Conservation (phyloP, 768 basidiomycete species). For the Pleurotus eryngii region DNA sequence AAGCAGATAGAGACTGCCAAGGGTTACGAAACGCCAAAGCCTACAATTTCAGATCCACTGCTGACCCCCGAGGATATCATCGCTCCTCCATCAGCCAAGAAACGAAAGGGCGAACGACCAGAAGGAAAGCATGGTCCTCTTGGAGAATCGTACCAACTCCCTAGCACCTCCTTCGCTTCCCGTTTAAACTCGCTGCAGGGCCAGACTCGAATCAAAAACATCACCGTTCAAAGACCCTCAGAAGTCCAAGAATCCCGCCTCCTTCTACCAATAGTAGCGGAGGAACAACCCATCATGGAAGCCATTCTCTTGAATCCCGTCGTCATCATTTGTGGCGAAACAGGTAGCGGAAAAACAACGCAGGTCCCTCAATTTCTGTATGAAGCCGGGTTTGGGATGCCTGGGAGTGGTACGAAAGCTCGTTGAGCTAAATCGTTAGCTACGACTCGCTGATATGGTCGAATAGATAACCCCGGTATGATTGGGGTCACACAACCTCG, state of each 20-base stretch:
- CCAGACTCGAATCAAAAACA: constrained; percentile 32
- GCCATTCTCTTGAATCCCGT: constrained; percentile 83
- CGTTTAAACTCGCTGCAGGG: constrained; percentile 28
- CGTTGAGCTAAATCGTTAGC: background rate
- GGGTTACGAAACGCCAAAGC: constrained; percentile 26
- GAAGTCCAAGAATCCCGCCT: constrained; percentile 77
- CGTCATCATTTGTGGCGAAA: constrained; percentile 86
- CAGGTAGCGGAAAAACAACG: constrained; percentile 97
- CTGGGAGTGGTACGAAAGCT: constrained; percentile 63
- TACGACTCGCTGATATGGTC: background rate
- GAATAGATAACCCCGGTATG: constrained; percentile 93
- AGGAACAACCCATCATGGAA: constrained; percentile 95
- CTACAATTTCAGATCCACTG: constrained; percentile 9
- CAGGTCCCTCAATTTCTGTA: constrained; percentile 98
- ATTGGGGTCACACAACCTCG: constrained; percentile 97
- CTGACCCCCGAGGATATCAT: constrained; percentile 15
- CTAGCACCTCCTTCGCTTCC: constrained; percentile 61
- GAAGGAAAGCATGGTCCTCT: constrained; percentile 71
- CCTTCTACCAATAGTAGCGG: constrained; percentile 83
- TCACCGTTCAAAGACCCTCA: constrained; percentile 57
- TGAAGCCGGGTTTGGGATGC: constrained; percentile 90
- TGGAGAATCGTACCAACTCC: constrained; percentile 68
- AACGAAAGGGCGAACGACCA: constrained; percentile 40
- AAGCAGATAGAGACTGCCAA: constrained; percentile 62
- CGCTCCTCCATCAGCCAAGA: constrained; percentile 37